Evolutionary conservation across 2,329 filamentous ascomycete species (phyloP).

Genomic region (Cadophora gregata): DNA sequence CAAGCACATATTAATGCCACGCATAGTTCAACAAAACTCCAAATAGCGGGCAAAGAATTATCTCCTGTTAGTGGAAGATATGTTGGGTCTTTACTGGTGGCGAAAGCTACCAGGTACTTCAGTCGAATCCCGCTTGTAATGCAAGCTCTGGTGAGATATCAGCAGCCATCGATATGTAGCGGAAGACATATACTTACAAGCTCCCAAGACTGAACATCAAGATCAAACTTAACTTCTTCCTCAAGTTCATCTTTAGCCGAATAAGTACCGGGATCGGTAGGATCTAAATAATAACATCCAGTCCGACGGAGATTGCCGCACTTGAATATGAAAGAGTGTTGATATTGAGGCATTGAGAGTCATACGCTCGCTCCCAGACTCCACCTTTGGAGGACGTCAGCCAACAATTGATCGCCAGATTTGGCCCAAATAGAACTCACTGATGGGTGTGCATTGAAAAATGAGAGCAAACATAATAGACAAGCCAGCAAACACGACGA

Average conservation of each 20-base stretch:
- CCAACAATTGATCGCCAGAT: background rate
- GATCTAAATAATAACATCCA: slow-evolving; percentile 69
- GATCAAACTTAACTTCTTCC: slow-evolving; percentile 71
- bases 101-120: slow-evolving; percentile 34
- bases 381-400: slow-evolving; percentile 18
- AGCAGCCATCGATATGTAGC: background rate
- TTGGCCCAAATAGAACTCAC: slow-evolving; percentile 13
- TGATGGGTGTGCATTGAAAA: slow-evolving; percentile 36
- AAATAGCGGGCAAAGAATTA: slow-evolving; percentile 38
- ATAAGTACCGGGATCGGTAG: slow-evolving; percentile 69
- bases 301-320: slow-evolving; percentile 70
- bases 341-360: slow-evolving; percentile 61
- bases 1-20: slow-evolving; percentile 39
- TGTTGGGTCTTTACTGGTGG: slow-evolving; percentile 32
- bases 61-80: slow-evolving; percentile 31
- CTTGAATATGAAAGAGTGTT: slow-evolving; percentile 70
- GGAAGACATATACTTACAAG: slow-evolving; percentile 57
- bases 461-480: slow-evolving; percentile 26
- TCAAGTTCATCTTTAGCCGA: slow-evolving; percentile 64
- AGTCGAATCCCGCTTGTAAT: slow-evolving; percentile 38
- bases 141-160: slow-evolving; percentile 29
- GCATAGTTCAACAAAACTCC: slow-evolving; percentile 41
- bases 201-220: slow-evolving; percentile 71
- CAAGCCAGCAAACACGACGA: slow-evolving; percentile 20
- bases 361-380: slow-evolving; percentile 28